A percentile compares a stretch with the other conserved stretches of the same genome.
Evolutionary conservation across 129 eudicot species (phyloP).

Genomic region (Erigeron canadensis): DNA sequence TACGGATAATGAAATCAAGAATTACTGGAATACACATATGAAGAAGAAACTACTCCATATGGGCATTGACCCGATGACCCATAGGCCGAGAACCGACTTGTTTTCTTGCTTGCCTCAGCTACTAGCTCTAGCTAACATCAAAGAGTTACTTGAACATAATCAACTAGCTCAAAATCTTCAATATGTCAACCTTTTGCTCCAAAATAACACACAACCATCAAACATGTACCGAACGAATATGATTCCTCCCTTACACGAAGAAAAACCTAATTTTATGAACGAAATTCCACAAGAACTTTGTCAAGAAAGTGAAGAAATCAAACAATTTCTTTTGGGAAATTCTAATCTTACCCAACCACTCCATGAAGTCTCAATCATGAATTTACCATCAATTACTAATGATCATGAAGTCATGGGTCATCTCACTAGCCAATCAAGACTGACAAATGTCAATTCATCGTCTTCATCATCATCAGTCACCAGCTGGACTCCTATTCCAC

Average conservation of each 20-base stretch:
- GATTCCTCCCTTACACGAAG: constrained; percentile 22
- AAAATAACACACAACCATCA: constrained; percentile 16
- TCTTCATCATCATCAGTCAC: constrained; percentile 10
- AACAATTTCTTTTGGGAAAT: constrained; percentile 25
- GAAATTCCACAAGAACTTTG: constrained; percentile 16
- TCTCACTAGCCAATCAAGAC: constrained; percentile 30
- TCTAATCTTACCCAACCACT: constrained; percentile 40
- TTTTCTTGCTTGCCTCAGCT: constrained; percentile 43
- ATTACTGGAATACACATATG: constrained; percentile 52
- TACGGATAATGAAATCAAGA: constrained; percentile 52
- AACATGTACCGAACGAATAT: constrained; percentile 9
- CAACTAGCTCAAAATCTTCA: constrained; percentile 47
- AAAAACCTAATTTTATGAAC: constrained; percentile 19
- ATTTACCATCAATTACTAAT: constrained; percentile 31
- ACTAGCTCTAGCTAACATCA: constrained; percentile 40
- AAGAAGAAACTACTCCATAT: constrained; percentile 47
- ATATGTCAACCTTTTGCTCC: constrained; percentile 32
- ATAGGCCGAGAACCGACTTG: constrained; percentile 43
- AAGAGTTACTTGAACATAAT: constrained; percentile 40
- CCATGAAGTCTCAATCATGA: constrained; percentile 45
- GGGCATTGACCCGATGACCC: constrained; percentile 54
- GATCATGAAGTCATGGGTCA: constrained; percentile 24
- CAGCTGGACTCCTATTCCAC: constrained; percentile 23
- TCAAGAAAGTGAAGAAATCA: constrained; percentile 25
- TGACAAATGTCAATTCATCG: constrained; percentile 27